phyloP scores from a whole-genome alignment of 2,329 filamentous ascomycete species.

The Trichophaea hybrida region DNA sequence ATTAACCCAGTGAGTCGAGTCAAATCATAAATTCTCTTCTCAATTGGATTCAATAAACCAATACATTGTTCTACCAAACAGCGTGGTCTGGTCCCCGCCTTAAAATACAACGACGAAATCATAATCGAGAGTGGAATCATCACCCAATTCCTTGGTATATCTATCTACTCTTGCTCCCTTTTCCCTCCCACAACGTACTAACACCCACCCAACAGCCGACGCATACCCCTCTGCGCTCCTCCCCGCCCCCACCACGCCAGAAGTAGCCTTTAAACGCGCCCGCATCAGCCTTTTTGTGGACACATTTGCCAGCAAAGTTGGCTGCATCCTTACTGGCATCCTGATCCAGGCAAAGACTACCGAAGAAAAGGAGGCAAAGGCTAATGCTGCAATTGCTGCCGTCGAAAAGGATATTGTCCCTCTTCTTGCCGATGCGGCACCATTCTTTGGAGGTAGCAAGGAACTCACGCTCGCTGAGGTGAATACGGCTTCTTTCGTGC shows the following conservation, averaged over 20 bases:
- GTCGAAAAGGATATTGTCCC: slow-evolving; percentile 61
- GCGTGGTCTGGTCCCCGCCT: slow-evolving; percentile 58
- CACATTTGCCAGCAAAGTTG: slow-evolving; percentile 50
- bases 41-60: neutral
- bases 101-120: slow-evolving; percentile 52
- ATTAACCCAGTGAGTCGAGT: slow-evolving; percentile 48
- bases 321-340: slow-evolving; percentile 36
- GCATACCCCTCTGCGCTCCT: slow-evolving; percentile 52
- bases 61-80: slow-evolving; percentile 23
- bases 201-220: slow-evolving; percentile 37
- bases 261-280: slow-evolving; percentile 47
- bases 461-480: slow-evolving; percentile 63
- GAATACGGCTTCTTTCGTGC: slow-evolving; percentile 50
- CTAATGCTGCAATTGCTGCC: slow-evolving; percentile 40
- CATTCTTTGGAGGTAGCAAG: slow-evolving; percentile 50
- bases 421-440: slow-evolving; percentile 42
- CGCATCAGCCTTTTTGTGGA: slow-evolving; percentile 59
- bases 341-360: slow-evolving; percentile 34
- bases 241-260: slow-evolving; percentile 40
- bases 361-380: slow-evolving; percentile 39
- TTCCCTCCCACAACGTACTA: neutral
- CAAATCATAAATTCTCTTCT: neutral
- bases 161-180: neutral
- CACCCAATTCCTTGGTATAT: slow-evolving; percentile 44
- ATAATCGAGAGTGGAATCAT: slow-evolving; percentile 62